phyloP scores from a whole-genome alignment of 2,329 filamentous ascomycete genomes.

The Sporothrix curviconia region DNA sequence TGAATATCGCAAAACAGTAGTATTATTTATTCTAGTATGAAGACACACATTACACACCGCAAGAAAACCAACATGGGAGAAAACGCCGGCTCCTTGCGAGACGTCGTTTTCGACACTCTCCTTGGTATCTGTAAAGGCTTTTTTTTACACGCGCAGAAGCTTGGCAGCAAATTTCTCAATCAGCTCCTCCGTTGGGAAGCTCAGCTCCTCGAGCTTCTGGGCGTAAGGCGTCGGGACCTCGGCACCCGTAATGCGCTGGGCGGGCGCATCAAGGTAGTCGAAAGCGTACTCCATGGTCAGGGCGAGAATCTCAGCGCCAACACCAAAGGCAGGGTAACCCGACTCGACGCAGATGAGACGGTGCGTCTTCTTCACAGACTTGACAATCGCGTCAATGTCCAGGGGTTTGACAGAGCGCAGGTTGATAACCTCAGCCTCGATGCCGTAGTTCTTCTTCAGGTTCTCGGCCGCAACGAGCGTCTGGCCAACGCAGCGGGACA shows the following conservation, averaged over 20 bases:
- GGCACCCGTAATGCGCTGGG: conserved; percentile 88
- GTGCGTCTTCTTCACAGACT: conserved; percentile 98
- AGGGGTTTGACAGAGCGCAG: conserved; percentile 95
- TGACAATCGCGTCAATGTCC: conserved; percentile 89
- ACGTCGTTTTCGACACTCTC: too few relatives aligned
- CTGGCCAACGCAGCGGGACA: conserved; percentile 94
- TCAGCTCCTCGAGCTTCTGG: conserved; percentile 85
- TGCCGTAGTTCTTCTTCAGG: conserved; percentile 92
- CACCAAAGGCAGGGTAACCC: conserved; percentile 91
- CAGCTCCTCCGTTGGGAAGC: conserved; percentile 82
- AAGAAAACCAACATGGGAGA: not conserved
- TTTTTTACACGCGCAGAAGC: conserved; percentile 64
- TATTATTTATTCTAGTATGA: conserved; percentile 11
- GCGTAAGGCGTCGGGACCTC: conserved; percentile 97
- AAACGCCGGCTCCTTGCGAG: not conserved
- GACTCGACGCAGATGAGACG: conserved; percentile 88
- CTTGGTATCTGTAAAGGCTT: too few relatives aligned
- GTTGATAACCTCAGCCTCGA: conserved; percentile 96
- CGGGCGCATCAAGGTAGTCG: conserved; percentile 92
- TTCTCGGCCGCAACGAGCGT: conserved; percentile 80
- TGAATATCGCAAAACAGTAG: conserved; percentile 5
- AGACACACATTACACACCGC: conserved; percentile 1
- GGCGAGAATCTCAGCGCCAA: conserved; percentile 86
- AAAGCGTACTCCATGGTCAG: conserved; percentile 96
- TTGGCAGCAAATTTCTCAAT: conserved; percentile 87